phyloP scores from a whole-genome alignment of 2,329 filamentous ascomycete species.

The Pestalotiopsis sp. region DNA sequence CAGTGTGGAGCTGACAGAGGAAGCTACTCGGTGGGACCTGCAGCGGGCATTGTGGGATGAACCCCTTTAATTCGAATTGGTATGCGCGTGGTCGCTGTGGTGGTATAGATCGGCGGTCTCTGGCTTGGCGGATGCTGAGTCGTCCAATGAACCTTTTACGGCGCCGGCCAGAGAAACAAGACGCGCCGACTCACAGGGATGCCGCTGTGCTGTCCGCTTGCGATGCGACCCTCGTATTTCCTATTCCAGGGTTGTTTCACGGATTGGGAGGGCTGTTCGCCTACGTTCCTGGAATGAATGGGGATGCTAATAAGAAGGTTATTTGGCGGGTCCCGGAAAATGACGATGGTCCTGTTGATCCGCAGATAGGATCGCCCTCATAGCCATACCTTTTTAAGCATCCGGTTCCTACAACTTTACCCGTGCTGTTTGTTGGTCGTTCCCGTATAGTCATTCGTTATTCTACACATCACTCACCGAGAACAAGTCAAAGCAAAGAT shows the following conservation, averaged over 20 bases:
- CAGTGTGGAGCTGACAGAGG: not conserved
- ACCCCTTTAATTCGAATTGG: constrained; percentile 8
- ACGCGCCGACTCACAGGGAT: not conserved
- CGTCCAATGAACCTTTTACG: not conserved
- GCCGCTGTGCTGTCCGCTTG: constrained; percentile 1
- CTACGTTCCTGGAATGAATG: not conserved
- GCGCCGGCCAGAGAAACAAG: not conserved
- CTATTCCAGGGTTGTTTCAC: constrained; percentile 4
- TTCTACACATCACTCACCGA: not conserved
- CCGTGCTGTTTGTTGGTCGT: not conserved
- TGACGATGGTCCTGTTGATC: not conserved
- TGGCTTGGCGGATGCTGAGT: constrained; percentile 4
- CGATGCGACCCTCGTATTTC: constrained; percentile 10
- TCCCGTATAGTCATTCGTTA: too few relatives aligned
- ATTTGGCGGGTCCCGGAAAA: not conserved
- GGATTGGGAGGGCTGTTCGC: not conserved
- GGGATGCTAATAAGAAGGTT: constrained; percentile 8
- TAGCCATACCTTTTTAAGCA: not conserved
- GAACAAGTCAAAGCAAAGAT: not conserved
- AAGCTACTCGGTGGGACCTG: not conserved
- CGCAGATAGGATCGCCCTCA: not conserved
- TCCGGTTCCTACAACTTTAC: not conserved
- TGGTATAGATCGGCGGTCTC: constrained; percentile 6
- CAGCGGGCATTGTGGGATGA: not conserved
- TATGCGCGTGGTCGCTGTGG: not conserved